Evolutionary conservation across 2,329 filamentous ascomycete genomes (phyloP), one percentile per base, ranked within the genome.

Genomic region (Curvularia eragrostidis): DNA sequence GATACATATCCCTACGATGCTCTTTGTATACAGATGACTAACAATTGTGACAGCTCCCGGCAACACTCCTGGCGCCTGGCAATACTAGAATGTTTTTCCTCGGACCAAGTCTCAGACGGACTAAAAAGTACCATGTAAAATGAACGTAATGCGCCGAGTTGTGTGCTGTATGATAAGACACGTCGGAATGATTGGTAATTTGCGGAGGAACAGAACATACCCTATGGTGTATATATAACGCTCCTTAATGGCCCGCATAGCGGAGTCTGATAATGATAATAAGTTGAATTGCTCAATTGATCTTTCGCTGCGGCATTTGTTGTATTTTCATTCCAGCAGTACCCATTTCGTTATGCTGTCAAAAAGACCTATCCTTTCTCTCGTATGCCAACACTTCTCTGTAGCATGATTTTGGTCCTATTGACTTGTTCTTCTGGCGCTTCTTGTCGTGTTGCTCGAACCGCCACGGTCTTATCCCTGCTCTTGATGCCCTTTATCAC

Each of bases 401-500:
- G 30, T 15, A 59, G 30, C 15, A 46, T 42, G 5, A 46, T 56
- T 59, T 58, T 73, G 55, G 71, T 64, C 10, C 62, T 58, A 46
- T 66, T 61, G 1, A 75, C 51, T 21, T 71, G 62, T 19, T 72
- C 67, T 51, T 72, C 69, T 19, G 64, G 52, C 30, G 63, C 67
- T 43, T 56, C 54, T 2, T 61, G 55, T 10, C 26, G 18, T 15
- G 34, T 39, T 6, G 61, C 57, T 24, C 61, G 61, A 3, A 75
- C 47, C 13, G 56, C 51, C 4, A 76, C 62, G 0, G 82, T 87
- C 76, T 91, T 92, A 42, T 88, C 84, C 55, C 84, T 81, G 19
- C 85, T 87, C 72, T 87, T 91, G 52, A 83, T 70, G 0, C 89
- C 89, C 15, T 85, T 85, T 12, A 83, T 82, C 39, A 91, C 83